Conservation (phyloP, 129 eudicot genomes). For the Kitagawia praeruptora region DNA sequence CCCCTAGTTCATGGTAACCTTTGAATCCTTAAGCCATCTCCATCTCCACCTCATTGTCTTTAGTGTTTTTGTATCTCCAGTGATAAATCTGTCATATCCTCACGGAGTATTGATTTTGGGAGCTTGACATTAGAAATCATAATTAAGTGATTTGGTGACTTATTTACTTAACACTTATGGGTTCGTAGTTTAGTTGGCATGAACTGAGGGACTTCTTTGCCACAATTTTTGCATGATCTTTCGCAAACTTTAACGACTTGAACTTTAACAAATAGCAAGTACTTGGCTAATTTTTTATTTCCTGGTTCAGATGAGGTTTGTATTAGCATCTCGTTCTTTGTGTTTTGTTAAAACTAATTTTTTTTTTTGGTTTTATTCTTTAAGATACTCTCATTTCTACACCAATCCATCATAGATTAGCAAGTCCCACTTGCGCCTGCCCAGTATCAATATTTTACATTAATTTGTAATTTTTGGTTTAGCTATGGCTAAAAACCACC, state of each 20-base stretch:
- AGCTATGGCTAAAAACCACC: neutral
- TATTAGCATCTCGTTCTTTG: neutral
- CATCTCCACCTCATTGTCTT: neutral
- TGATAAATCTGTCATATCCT: neutral
- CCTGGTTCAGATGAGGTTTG: neutral
- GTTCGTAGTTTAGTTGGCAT: neutral
- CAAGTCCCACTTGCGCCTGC: neutral
- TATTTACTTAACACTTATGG: neutral
- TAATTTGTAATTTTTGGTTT: neutral
- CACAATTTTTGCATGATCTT: neutral
- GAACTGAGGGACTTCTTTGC: neutral
- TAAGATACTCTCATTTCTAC: neutral
- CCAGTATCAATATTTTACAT: neutral
- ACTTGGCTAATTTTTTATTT: neutral
- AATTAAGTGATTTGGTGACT: neutral
- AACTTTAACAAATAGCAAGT: neutral
- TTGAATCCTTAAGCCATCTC: neutral
- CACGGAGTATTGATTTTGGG: neutral
- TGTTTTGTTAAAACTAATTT: neutral
- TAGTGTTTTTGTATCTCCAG: neutral
- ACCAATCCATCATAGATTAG: neutral
- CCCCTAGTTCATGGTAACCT: neutral
- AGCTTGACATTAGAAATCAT: neutral
- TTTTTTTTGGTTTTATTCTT: neutral
- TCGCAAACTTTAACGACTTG: neutral